Evolutionary conservation across 768 basidiomycete genomes (phyloP).

Genomic region (Boletus patriciae): DNA sequence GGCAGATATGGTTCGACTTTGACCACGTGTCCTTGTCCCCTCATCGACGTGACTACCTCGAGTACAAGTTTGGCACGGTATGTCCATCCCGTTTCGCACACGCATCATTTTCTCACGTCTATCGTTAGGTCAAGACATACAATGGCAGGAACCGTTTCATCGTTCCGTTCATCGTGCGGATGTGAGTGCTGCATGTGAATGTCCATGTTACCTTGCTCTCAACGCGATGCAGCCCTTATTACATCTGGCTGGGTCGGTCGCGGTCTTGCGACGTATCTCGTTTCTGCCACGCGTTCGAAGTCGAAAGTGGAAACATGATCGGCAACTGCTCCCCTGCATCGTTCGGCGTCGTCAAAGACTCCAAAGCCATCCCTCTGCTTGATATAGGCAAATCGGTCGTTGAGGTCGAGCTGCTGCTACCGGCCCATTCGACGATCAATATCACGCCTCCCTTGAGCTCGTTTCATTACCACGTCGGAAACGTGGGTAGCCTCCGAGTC

Average conservation of each 20-base stretch:
- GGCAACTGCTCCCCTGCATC: slow-evolving; percentile 49
- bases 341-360: slow-evolving; percentile 35
- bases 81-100: slow-evolving; percentile 16
- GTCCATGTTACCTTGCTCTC: not conserved
- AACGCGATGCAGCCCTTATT: slow-evolving; percentile 51
- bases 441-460: slow-evolving; percentile 56
- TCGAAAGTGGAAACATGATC: too few species aligned
- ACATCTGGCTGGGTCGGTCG: slow-evolving; percentile 74
- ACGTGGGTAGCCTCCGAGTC: slow-evolving; percentile 37
- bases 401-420: slow-evolving; percentile 16
- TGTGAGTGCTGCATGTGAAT: slow-evolving; percentile 37
- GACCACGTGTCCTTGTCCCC: slow-evolving; percentile 55
- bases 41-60: slow-evolving; percentile 67
- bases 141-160: slow-evolving; percentile 73
- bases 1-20: slow-evolving; percentile 71
- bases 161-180: slow-evolving; percentile 64
- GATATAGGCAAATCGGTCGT: slow-evolving; percentile 43
- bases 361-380: slow-evolving; percentile 40
- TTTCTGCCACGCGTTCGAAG: too few species aligned
- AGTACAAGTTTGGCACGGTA: slow-evolving; percentile 76
- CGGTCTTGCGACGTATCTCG: too few species aligned
- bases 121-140: slow-evolving; percentile 54
- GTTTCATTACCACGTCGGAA: slow-evolving; percentile 61
- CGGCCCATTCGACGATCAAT: slow-evolving; percentile 41
- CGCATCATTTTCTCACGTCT: not conserved